phyloP scores from a whole-genome alignment of 139 green algal species.

The Chlamydomonas sp. region DNA sequence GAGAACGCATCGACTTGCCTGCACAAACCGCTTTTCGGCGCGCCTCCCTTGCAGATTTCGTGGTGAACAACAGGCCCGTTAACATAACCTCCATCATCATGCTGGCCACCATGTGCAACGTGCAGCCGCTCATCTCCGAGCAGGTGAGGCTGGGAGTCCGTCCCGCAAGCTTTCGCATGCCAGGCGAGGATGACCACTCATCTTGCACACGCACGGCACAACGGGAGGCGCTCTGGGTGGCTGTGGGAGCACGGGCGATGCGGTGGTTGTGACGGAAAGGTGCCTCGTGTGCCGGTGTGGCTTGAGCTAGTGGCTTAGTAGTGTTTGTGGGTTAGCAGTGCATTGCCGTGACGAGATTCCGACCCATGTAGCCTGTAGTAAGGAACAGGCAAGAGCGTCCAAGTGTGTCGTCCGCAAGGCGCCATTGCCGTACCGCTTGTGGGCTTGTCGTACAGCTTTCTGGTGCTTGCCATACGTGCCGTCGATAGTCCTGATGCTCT shows the following conservation, averaged over 20 bases:
- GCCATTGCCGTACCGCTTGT: not conserved
- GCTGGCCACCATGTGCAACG: not conserved
- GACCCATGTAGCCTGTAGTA: too few relatives aligned
- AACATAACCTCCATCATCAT: slow-evolving; percentile 5
- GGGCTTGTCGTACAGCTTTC: not conserved
- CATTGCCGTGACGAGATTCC: too few relatives aligned
- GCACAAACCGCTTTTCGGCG: too few relatives aligned
- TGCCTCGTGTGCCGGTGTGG: not conserved
- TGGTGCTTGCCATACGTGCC: not conserved
- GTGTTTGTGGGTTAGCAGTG: too few relatives aligned
- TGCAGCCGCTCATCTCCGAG: not conserved
- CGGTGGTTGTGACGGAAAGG: not conserved
- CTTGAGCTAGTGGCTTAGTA: not conserved
- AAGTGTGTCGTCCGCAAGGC: not conserved
- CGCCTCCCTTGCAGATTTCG: not conserved
- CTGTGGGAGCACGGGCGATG: not conserved
- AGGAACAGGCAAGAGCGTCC: too few relatives aligned
- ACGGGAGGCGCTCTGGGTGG: too few relatives aligned
- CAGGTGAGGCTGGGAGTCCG: not conserved
- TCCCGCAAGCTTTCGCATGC: not conserved
- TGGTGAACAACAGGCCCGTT: not conserved
- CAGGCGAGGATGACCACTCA: not conserved
- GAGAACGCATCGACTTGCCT: too few relatives aligned
- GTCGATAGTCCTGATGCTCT: not conserved
- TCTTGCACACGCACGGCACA: not conserved